Conservation (phyloP, 192 early-diverging fungal genomes). For the Coemansia javaensis region DNA sequence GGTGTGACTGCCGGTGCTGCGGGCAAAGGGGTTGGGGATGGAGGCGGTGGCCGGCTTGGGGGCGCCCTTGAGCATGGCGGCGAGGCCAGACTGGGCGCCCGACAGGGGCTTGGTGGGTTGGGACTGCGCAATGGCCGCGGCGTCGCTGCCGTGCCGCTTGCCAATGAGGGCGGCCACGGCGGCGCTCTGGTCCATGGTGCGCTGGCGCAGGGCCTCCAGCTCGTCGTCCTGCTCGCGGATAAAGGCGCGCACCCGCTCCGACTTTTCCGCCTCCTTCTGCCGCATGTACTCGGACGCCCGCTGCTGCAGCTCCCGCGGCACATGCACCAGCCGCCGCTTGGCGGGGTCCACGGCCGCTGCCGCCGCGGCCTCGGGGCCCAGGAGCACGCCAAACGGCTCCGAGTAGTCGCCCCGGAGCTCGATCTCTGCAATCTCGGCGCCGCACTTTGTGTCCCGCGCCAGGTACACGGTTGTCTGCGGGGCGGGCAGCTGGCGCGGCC, state of each 20-base stretch:
- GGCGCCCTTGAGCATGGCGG: conserved; percentile 35
- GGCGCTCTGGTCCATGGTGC: conserved; percentile 23
- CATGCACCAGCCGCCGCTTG: conserved; percentile 9
- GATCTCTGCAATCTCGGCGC: conserved; percentile 8
- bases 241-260: conserved; percentile 39
- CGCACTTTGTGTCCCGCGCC: conserved; percentile 15
- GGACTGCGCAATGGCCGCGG: too few relatives aligned
- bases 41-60: background rate
- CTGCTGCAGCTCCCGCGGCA: conserved; percentile 41
- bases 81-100: conserved; percentile 45
- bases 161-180: conserved; percentile 25
- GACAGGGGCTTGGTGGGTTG: too few relatives aligned
- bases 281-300: conserved; percentile 26
- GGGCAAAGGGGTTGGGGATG: background rate
- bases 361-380: conserved; percentile 10
- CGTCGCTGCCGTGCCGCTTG: background rate
- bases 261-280: conserved; percentile 24
- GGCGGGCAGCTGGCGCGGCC: conserved; percentile 17
- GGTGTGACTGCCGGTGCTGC: background rate
- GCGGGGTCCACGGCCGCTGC: conserved; percentile 1
- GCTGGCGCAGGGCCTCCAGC: conserved; percentile 18
- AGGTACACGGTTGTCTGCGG: conserved; percentile 21
- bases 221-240: conserved; percentile 35
- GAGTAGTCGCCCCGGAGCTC: conserved; percentile 32
- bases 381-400: conserved; percentile 36